Evolutionary conservation across 257 asterid genomes (phyloP), one percentile per base, ranked within the genome.

Genomic region (Phtheirospermum japonicum): DNA sequence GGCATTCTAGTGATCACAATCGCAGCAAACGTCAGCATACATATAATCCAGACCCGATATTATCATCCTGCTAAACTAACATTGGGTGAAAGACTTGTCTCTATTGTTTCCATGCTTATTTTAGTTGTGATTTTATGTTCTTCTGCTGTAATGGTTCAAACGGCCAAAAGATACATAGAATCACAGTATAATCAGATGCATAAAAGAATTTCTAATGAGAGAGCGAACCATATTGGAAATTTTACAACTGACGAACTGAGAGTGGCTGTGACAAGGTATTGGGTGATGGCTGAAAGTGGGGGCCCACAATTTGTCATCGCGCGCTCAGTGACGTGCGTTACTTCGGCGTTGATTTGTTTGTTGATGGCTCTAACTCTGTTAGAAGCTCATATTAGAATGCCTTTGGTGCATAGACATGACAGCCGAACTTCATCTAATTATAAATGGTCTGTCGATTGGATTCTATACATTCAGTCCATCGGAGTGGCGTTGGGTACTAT

Each of bases 281-380:
- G 51, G 68, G 17, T 61, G 56, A 69, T 70, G 69, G 69, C 64
- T 7, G 69, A 56, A 46, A 70, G 60, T 5, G 39, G 75, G 6
- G 51, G 33, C 19, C 74, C 74, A 2, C 74, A 61, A 19, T 69
- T 61, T 12, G 69, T 52, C 10, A 14, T 62, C 2, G 70, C 59
- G 0, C 45, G 65, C 2, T 62, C 75, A 0, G 69, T 42, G 14
- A n/a, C 26, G 12, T 61, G 53, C 14, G 19, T 7, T 52, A 13
- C 59, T 39, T 26, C 63, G 0, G 37, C 40, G 6, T 7, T 54
- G 0, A n/a, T 69, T 0, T 69, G 64, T 13, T 4, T 68, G 5
- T 13, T 32, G 4, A 12, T 9, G 48, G 45, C 40, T 7, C 10
- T 61, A 0, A 5, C 14, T 1, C 32, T 23, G 26, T 2, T 40